Base-by-base conservation (phyloP, 139 green algal species). In the Pleodorina starrii region DNA sequence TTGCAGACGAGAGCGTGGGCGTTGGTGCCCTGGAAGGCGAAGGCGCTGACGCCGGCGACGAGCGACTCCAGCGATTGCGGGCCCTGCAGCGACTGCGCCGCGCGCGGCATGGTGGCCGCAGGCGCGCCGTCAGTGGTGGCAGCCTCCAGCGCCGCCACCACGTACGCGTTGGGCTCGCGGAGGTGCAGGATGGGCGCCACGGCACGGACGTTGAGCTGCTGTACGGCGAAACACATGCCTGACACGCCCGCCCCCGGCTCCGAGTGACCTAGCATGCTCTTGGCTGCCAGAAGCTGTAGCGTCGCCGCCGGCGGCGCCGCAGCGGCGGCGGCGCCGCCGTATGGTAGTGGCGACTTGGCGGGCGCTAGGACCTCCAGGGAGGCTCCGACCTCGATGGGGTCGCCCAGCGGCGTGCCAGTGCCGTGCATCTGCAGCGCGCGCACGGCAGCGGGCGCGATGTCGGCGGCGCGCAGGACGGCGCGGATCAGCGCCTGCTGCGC, bases 11-110 rank as follows among this genome's bases (percentile, higher is more conserved):
- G 54, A 7, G 54, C 14, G 54, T 97, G 94, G 0, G 94, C 95
- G 73, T 97, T 97, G 51, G 95, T 96, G 72, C 95, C 96, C 74
- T 97, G 95, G 89, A 98, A 98, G 6, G 96, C 96, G 86, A 98
- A 98, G 19, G 93, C 94, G 68, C 93, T 96, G 19, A 95, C 89
- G 71, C 94, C 94, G 2, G 88, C n/a, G 0, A 84, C 87, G 46
- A 46, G 40, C 38, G 12, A 17, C 29, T 59, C 1, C 35, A 66
- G 50, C 5, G 19, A 25, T 48, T 19, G 35, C 40, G 72, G 40
- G 5, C 25, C 7, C 21, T 51, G 43, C 68, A 85, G 71, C 66
- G 86, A 71, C 85, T 59, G 79, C 0, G 46, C 23, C 59, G 82
- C 10, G 17, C 40, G 57, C 57, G 59, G 87, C 79, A 87, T 83